Evolutionary conservation across 1,139 yeast species (phyloP), one percentile per base, ranked within the genome.

Genomic region (Geotrichum histeridarum): DNA sequence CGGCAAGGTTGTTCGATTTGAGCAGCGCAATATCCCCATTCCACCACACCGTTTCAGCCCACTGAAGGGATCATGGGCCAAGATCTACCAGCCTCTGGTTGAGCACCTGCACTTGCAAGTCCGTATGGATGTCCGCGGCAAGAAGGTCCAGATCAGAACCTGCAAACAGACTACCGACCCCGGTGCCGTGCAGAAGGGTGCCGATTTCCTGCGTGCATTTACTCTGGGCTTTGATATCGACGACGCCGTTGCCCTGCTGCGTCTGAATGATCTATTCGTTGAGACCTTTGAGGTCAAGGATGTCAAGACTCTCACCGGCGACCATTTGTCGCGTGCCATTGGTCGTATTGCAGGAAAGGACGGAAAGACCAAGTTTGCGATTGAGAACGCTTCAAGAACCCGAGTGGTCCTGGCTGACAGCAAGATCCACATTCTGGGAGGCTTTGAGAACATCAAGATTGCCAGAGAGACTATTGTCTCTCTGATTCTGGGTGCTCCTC

Each of bases 341-440:
- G 99, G 99, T 65, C 90, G 99, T 79, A 93, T 93, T 71, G 99
- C 99, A 27, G 99, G 99, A 71, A 94, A 93, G 69, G 99, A 93
- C 69, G 99, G 99, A 67, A 91, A 91, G 73, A 93, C 99, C 59
- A 93, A 93, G 74, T 93, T 91, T 71, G 97, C 99, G 38, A 93
- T 93, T 66, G 99, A 93, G 73, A 93, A 93, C 68, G 98, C 99
- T 27, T 91, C 99, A 35, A 82, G 98, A 75, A 93, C 99, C 12
- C 85, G 99, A 77, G 91, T 93, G 50, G 99, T 93, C 18, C 78
- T 93, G 64, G 99, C 99, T 0, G 99, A 93, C 71, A 83, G 95
- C 48, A 93, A 91, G 71, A 91, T 93, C 64, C 99, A 93, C 70
- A 93, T 93, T 58, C 78, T 93, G 58, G 99, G 99, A 46, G 99